Evolutionary conservation across 257 asterid genomes (phyloP), one percentile per base, ranked within the genome.

Genomic region (Hygrophila difformis): DNA sequence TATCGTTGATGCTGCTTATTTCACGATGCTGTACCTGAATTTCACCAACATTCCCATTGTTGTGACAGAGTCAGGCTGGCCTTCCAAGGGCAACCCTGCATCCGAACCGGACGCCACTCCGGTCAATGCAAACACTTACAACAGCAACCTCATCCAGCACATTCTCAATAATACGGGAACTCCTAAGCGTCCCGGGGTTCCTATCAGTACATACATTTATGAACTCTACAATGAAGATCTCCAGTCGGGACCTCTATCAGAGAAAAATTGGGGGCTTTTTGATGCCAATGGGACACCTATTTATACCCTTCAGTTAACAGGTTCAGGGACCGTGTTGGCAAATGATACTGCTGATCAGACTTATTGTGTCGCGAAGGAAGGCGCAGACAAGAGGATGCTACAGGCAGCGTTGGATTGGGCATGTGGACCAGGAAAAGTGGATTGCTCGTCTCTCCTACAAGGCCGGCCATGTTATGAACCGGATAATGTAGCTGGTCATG

Each of bases 341-440:
- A 91, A 91, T 23, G 96, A 89, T 56, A 89, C 96, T 3, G 73
- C 93, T 0, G 82, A 79, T 41, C 84, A 75, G 64, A 87, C 94
- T 16, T 87, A 64, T 51, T 87, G 96, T 67, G 84, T 77, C 31
- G 96, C 96, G 2, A 77, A 67, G 57, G 74, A 67, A 7, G 73
- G 83, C 6, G 87, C 93, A 6, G 94, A 87, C 38, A 49, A 51
- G 51, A 79, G 75, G 64, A 79, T 82, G 94, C 42, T 87, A 24
- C 96, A 87, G 61, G 96, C 96, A 5, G 96, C 87, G 0, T 41
- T 83, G 47, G 95, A 89, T 61, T 89, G 97, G 93, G 89, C 97
- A 28, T 87, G 97, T 48, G 97, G 97, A 17, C 89, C 94, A 0
- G 97, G 96, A 19, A 83, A 77, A 56, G 97, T 87, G 34, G 85